These are phyloP conservation scores for Aspergillus udagawae DNA, from an alignment of 2,329 filamentous ascomycete species.

Conservation along the genomic window DNA sequence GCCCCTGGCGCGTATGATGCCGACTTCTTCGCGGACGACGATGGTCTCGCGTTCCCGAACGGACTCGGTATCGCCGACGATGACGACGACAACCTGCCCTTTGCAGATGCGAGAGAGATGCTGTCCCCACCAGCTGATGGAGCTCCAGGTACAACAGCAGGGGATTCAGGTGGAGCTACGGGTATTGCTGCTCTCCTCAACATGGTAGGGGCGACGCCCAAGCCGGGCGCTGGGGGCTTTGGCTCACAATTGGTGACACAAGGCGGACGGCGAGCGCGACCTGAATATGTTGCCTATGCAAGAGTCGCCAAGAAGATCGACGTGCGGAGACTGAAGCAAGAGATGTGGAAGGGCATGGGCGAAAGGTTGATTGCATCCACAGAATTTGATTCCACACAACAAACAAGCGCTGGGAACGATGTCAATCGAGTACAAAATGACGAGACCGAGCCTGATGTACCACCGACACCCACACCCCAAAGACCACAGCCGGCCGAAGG, in stretches of 20 bases:
- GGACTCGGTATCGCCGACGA: constrained; percentile 45
- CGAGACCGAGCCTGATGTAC: constrained; percentile 25
- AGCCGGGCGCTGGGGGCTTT: constrained; percentile 49
- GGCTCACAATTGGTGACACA: constrained; percentile 61
- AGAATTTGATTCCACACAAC: constrained; percentile 28
- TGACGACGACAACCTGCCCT: constrained; percentile 45
- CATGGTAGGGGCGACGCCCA: constrained; percentile 39
- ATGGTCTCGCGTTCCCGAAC: constrained; percentile 45
- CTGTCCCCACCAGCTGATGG: constrained; percentile 40
- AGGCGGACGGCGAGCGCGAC: constrained; percentile 53
- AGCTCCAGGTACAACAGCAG: constrained; percentile 26
- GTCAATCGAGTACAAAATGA: constrained; percentile 9
- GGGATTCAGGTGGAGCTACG: constrained; percentile 31
- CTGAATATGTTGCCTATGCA: constrained; percentile 64
- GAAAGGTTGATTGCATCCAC: constrained; percentile 38
- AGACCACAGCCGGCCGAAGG: constrained; percentile 24
- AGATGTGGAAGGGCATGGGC: constrained; percentile 62
- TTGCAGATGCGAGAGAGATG: constrained; percentile 48
- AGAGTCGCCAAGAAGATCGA: constrained; percentile 65
- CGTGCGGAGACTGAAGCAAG: constrained; percentile 59
- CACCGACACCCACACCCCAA: constrained; percentile 32
- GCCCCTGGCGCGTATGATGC: constrained; percentile 83
- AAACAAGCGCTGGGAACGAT: constrained; percentile 21
- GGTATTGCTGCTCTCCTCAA: constrained; percentile 38
- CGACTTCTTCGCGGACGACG: constrained; percentile 86